A percentile compares a stretch with the other conserved stretches of the same genome.
Conservation (phyloP, 148 eudicot species). For the Polygonum aviculare region DNA sequence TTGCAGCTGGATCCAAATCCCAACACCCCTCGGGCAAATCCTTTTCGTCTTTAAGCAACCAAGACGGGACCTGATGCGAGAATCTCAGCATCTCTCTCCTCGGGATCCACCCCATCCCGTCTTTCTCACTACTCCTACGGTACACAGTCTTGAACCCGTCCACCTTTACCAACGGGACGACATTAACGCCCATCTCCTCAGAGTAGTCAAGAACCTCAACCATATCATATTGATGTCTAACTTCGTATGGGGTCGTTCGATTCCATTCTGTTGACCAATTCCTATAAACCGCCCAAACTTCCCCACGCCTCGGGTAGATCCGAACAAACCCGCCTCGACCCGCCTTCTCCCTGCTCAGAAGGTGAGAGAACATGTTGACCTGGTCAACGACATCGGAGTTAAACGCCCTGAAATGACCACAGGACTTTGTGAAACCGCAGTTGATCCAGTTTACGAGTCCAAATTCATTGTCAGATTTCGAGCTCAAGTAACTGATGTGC, state of each 20-base stretch:
- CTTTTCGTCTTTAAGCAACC: conserved; percentile 36
- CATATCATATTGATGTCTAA: conserved; percentile 91
- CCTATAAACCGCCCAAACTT: conserved; percentile 84
- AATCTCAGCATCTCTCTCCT: conserved; percentile 85
- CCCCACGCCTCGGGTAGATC: conserved; percentile 79
- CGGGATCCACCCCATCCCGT: conserved; percentile 55
- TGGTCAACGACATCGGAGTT: conserved; percentile 66
- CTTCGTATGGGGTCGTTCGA: conserved; percentile 59
- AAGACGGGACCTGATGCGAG: conserved; percentile 93
- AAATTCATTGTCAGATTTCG: conserved; percentile 80
- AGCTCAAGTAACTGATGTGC: conserved; percentile 73
- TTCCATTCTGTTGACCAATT: conserved; percentile 93
- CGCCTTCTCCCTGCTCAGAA: conserved; percentile 61
- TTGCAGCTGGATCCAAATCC: conserved; percentile 98
- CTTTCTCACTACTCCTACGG: conserved; percentile 40
- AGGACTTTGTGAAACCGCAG: conserved; percentile 86
- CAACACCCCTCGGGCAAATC: conserved; percentile 89
- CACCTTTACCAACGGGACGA: conserved; percentile 57
- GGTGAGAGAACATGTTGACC: conserved; percentile 92
- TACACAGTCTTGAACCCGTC: conserved; percentile 86
- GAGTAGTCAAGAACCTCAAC: conserved; percentile 87
- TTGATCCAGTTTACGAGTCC: conserved; percentile 74
- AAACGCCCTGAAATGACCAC: conserved; percentile 78
- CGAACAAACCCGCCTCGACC: conserved; percentile 88
- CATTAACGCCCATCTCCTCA: conserved; percentile 71